A percentile compares a stretch with the other conserved stretches of the same genome.
Evolutionary conservation across 345 rosid genomes (phyloP).

Genomic region (Conringia planisiliqua): DNA sequence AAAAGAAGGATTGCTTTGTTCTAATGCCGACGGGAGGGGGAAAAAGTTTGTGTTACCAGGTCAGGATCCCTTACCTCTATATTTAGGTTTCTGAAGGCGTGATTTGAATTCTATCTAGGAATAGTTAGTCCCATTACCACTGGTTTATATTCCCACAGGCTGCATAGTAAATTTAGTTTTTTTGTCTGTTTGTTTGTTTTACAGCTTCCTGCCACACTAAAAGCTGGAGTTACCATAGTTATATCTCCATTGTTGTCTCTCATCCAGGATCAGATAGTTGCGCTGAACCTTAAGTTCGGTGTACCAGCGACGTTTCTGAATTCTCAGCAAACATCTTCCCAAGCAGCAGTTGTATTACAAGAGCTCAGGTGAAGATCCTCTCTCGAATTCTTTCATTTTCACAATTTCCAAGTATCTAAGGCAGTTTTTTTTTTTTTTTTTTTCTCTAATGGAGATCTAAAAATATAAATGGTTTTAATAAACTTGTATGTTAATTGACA

Average conservation of each 20-base stretch:
- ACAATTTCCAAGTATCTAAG: not conserved
- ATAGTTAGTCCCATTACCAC: not conserved
- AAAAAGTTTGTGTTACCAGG: conserved; percentile 92
- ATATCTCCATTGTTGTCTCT: conserved; percentile 81
- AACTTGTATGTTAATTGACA: conserved; percentile 3
- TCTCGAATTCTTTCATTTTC: conserved; percentile 1
- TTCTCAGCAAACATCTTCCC: conserved; percentile 84
- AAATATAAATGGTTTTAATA: not conserved
- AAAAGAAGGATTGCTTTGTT: conserved; percentile 73
- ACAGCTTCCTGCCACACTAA: conserved; percentile 88
- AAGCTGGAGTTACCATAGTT: conserved; percentile 83
- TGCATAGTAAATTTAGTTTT: not conserved
- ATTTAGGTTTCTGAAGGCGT: not conserved
- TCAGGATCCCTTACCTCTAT: conserved; percentile 27
- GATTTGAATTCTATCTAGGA: not conserved
- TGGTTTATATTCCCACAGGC: not conserved
- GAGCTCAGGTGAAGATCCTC: conserved; percentile 64
- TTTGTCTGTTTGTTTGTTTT: conserved; percentile 1
- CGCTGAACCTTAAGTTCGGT: conserved; percentile 70
- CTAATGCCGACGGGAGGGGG: conserved; percentile 96
- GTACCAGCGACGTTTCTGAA: conserved; percentile 84
- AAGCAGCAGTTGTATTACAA: conserved; percentile 68
- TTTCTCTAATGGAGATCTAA: not conserved
- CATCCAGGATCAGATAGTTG: conserved; percentile 89
- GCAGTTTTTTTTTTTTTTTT: not conserved